These are phyloP conservation scores for Fonsecaea multimorphosa DNA, from an alignment of 2,329 filamentous ascomycete genomes.

Conservation along the genomic window DNA sequence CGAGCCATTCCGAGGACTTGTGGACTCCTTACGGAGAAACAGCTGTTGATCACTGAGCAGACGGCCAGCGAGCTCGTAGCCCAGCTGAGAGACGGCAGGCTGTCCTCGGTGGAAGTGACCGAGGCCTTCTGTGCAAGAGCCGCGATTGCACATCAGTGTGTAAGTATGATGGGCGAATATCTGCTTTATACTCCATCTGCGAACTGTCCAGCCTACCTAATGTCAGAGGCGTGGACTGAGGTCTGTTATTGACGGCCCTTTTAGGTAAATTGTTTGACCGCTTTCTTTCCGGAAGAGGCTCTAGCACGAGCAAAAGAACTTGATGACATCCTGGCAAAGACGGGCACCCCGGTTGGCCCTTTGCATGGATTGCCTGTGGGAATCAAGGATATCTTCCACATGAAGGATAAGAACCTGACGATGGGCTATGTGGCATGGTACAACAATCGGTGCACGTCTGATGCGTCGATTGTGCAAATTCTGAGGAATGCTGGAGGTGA, in stretches of 20 bases:
- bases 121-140: constrained; percentile 63
- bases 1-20: constrained; percentile 24
- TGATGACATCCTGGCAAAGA: constrained; percentile 49
- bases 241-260: constrained; percentile 1
- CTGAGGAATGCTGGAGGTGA: constrained; percentile 41
- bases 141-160: constrained; percentile 51
- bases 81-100: constrained; percentile 51
- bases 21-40: constrained; percentile 24
- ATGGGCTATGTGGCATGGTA: constrained; percentile 42
- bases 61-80: constrained; percentile 52
- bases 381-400: constrained; percentile 52
- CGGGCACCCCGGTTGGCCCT: constrained; percentile 28
- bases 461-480: constrained; percentile 41
- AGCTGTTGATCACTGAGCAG: constrained; percentile 59
- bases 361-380: constrained; percentile 65
- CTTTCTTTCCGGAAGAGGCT: constrained; percentile 59
- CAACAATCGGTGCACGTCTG: constrained; percentile 37
- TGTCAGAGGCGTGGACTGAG: not conserved
- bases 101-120: constrained; percentile 54
- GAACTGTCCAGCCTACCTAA: not conserved
- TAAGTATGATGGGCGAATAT: constrained; percentile 10
- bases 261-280: constrained; percentile 52
- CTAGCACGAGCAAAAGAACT: constrained; percentile 54
- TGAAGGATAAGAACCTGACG: constrained; percentile 41
- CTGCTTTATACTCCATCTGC: not conserved